Evolutionary conservation across 1,139 yeast genomes (phyloP).

Genomic region (Kurtzmaniella natalensis): DNA sequence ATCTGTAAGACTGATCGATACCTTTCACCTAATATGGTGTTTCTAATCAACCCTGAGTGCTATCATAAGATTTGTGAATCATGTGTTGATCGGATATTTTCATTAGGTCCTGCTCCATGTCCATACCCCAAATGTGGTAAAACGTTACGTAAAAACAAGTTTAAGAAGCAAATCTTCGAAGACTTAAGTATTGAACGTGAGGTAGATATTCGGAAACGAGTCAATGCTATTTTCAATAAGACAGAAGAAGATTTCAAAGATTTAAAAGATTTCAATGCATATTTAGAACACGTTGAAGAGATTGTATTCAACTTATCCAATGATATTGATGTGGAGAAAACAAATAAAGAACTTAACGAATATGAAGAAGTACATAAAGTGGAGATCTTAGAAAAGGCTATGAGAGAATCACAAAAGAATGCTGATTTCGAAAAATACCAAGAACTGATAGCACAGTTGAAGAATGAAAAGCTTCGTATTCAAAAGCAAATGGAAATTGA

Average conservation of each 20-base stretch:
- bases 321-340: slow-evolving; percentile 64
- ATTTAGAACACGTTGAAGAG: slow-evolving; percentile 79
- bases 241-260: slow-evolving; percentile 67
- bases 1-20: slow-evolving; percentile 95
- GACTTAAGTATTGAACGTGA: slow-evolving; percentile 87
- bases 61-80: slow-evolving; percentile 96
- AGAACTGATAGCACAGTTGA: slow-evolving; percentile 53
- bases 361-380: slow-evolving; percentile 78
- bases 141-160: slow-evolving; percentile 79
- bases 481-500: slow-evolving; percentile 73
- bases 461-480: slow-evolving; percentile 54
- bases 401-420: slow-evolving; percentile 66
- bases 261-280: slow-evolving; percentile 61
- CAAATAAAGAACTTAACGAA: slow-evolving; percentile 62
- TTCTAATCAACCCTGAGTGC: slow-evolving; percentile 93
- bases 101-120: slow-evolving; percentile 94
- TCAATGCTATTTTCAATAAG: slow-evolving; percentile 74
- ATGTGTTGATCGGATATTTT: slow-evolving; percentile 90
- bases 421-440: slow-evolving; percentile 59
- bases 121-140: slow-evolving; percentile 92
- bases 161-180: slow-evolving; percentile 88
- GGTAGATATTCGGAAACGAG: slow-evolving; percentile 82
- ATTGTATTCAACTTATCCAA: slow-evolving; percentile 73
- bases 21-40: slow-evolving; percentile 88
- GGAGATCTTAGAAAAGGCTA: slow-evolving; percentile 59